Conservation (phyloP, 2,329 filamentous ascomycete genomes). For the Cytospora chrysosperma region DNA sequence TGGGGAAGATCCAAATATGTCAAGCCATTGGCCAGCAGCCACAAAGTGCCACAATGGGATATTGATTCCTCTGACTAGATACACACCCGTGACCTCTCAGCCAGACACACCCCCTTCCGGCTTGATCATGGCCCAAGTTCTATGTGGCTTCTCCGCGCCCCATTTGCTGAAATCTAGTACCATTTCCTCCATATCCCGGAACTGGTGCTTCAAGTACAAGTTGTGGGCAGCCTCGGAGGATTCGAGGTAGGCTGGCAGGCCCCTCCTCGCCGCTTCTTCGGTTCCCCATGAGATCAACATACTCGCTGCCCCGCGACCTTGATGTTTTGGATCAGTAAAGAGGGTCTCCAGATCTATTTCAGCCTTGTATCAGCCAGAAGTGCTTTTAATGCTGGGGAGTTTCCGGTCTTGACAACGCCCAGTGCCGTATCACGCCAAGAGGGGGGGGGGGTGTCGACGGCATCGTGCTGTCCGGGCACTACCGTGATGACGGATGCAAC, state of each 20-base stretch:
- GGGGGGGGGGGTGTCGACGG: too few relatives aligned
- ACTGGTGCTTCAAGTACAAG: slow-evolving; percentile 41
- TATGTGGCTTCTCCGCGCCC: slow-evolving; percentile 30
- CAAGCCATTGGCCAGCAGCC: too few relatives aligned
- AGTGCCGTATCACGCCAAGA: not conserved
- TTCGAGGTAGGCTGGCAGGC: slow-evolving; percentile 39
- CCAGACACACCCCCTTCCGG: slow-evolving; percentile 12
- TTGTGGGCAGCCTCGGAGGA: slow-evolving; percentile 36
- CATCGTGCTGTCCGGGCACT: not conserved
- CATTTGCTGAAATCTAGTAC: slow-evolving; percentile 33
- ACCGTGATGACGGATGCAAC: not conserved
- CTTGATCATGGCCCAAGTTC: slow-evolving; percentile 31
- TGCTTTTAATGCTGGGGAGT: not conserved
- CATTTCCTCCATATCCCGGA: slow-evolving; percentile 36
- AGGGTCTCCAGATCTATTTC: slow-evolving; percentile 37
- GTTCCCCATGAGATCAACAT: slow-evolving; percentile 40
- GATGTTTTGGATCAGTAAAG: slow-evolving; percentile 42
- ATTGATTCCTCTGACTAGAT: too few relatives aligned
- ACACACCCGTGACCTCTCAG: not conserved
- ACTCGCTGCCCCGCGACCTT: slow-evolving; percentile 40
- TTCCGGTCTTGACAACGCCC: not conserved
- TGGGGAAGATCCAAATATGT: too few relatives aligned
- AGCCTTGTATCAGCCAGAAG: not conserved
- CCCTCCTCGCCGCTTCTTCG: slow-evolving; percentile 36
- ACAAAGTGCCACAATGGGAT: too few relatives aligned